phyloP scores from a whole-genome alignment of 2,329 filamentous ascomycete species.

The Fusarium avenaceum region DNA sequence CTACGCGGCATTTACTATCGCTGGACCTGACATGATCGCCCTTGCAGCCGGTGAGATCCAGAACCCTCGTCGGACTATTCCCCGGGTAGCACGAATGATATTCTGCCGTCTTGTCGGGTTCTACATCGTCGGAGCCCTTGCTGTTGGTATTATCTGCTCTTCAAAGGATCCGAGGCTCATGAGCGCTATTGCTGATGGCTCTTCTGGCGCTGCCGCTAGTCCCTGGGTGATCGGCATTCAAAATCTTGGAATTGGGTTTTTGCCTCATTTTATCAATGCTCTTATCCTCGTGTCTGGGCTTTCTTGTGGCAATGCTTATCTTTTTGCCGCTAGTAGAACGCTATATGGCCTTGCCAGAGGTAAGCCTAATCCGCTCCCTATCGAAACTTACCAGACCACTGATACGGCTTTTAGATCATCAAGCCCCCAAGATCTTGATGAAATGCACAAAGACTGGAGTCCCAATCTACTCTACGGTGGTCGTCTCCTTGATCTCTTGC shows the following conservation, averaged over 20 bases:
- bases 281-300: conserved; percentile 69
- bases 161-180: conserved; percentile 60
- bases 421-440: conserved; percentile 63
- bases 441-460: conserved; percentile 71
- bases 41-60: conserved; percentile 71
- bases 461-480: conserved; percentile 65
- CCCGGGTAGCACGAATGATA: conserved; percentile 77
- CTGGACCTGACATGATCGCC: conserved; percentile 75
- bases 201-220: conserved; percentile 67
- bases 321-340: conserved; percentile 61
- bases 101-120: conserved; percentile 79
- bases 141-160: conserved; percentile 66
- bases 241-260: conserved; percentile 63
- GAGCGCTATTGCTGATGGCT: conserved; percentile 59
- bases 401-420: conserved; percentile 50
- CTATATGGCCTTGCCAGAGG: conserved; percentile 60
- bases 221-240: conserved; percentile 70
- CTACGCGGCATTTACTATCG: conserved; percentile 76
- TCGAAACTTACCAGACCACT: neutral
- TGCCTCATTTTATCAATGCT: conserved; percentile 70
- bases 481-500: conserved; percentile 62
- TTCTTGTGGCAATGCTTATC: conserved; percentile 61
- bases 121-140: conserved; percentile 74
- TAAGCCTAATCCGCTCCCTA: neutral
- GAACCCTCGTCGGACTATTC: conserved; percentile 74